Conservation (phyloP, 2,329 filamentous ascomycete species). For the Aureobasidium uvarum region DNA sequence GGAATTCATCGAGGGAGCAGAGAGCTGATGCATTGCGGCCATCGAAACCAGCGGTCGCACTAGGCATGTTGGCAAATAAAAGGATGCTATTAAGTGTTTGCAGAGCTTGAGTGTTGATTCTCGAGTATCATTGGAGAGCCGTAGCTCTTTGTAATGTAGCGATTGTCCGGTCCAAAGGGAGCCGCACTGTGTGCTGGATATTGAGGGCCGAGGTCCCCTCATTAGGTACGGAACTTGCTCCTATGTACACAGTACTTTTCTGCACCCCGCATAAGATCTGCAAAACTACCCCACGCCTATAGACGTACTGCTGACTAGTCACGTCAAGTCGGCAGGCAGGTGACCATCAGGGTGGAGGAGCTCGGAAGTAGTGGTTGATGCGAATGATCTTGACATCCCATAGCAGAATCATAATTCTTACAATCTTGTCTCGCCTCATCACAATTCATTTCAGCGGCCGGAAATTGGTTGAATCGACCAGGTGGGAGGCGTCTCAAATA, state of each 20-base stretch:
- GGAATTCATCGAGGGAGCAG: conserved; percentile 35
- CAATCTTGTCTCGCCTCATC: no score
- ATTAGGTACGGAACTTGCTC: not conserved
- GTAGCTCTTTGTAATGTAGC: not conserved
- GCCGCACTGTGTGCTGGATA: not conserved
- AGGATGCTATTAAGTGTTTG: not conserved
- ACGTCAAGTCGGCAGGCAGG: not conserved
- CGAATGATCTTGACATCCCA: no score
- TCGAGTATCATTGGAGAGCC: not conserved
- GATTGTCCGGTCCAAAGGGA: not conserved
- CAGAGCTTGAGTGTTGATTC: not conserved
- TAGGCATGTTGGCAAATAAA: not conserved
- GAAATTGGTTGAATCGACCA: no score
- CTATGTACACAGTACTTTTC: conserved; percentile 1
- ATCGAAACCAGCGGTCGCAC: not conserved
- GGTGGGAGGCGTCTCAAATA: not conserved
- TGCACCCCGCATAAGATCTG: not conserved
- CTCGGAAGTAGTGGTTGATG: no score
- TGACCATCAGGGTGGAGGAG: not conserved
- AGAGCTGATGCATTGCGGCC: not conserved
- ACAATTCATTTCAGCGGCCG: no score
- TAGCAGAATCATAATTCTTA: no score
- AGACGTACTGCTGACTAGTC: not conserved
- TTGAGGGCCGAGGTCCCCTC: not conserved
- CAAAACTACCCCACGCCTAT: not conserved